Conservation (phyloP, 768 basidiomycete species). For the Coprinellus aureogranulatus region DNA sequence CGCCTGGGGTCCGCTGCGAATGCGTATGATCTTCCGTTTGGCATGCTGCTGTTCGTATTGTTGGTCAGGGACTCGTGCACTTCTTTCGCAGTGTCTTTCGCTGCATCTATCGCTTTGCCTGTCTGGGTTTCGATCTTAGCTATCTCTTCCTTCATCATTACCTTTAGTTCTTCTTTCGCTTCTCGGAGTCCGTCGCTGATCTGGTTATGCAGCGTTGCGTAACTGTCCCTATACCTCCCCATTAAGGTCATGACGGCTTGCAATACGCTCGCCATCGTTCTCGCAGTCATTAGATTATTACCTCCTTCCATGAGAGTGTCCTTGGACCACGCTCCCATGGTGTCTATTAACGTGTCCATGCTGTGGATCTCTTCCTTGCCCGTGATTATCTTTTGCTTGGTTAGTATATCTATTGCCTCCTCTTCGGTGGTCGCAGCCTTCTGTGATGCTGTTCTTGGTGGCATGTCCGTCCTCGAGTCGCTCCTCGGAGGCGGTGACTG, state of each 20-base stretch:
- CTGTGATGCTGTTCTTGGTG: too few species aligned
- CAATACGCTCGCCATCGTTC: neutral
- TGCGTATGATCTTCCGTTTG: too few species aligned
- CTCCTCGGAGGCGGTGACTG: too few species aligned
- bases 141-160: neutral
- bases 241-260: neutral
- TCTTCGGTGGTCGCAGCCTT: too few species aligned
- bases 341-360: too few species aligned
- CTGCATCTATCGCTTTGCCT: neutral
- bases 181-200: neutral
- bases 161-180: neutral
- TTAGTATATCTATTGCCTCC: too few species aligned
- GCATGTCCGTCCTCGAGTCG: too few species aligned
- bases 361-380: too few species aligned
- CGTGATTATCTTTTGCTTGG: too few species aligned
- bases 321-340: neutral
- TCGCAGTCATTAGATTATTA: neutral
- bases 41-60: neutral
- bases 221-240: neutral
- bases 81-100: neutral
- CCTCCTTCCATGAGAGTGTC: neutral
- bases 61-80: neutral
- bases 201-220: neutral
- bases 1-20: neutral
- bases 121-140: neutral